Percentiles rank a stretch among this genome's conserved stretches.
phyloP scores from a whole-genome alignment of 371 early-diverging fungal species.

The Apophysomyces variabilis region DNA sequence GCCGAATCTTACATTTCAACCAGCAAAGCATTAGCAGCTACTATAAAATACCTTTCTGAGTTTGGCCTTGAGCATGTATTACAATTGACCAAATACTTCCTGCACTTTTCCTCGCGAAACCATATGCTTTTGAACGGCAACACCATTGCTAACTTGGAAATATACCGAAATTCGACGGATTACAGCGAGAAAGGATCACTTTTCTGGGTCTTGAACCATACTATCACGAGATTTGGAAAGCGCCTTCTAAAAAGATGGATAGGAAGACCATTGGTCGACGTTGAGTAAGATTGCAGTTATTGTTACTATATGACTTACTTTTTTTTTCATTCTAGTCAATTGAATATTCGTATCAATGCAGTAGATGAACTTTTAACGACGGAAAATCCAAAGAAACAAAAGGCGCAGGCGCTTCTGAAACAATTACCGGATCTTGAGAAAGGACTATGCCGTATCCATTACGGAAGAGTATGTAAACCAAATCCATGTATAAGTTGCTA shows the following conservation, averaged over 20 bases:
- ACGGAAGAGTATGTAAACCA: slow-evolving; percentile 53
- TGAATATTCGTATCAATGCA: slow-evolving; percentile 73
- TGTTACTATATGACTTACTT: not conserved
- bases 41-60: slow-evolving; percentile 65
- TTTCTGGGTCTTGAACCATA: slow-evolving; percentile 71
- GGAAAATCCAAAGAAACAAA: slow-evolving; percentile 29
- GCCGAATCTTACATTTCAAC: slow-evolving; percentile 1
- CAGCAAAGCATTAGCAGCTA: slow-evolving; percentile 56
- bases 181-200: slow-evolving; percentile 58
- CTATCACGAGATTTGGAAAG: slow-evolving; percentile 75
- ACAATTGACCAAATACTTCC: slow-evolving; percentile 61
- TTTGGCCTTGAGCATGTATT: slow-evolving; percentile 67
- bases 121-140: slow-evolving; percentile 82
- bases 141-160: slow-evolving; percentile 76
- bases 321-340: slow-evolving; percentile 29
- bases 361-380: slow-evolving; percentile 65
- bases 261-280: slow-evolving; percentile 70
- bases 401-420: slow-evolving; percentile 34
- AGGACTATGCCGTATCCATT: slow-evolving; percentile 74
- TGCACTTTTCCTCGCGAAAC: slow-evolving; percentile 66
- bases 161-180: slow-evolving; percentile 68
- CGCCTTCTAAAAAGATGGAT: slow-evolving; percentile 83
- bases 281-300: slow-evolving; percentile 23
- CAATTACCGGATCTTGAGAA: slow-evolving; percentile 78
- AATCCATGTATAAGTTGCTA: not conserved